These are phyloP conservation scores for Hermanozyma aechmeae DNA, from an alignment of 805 yeast species.

Conservation along the genomic window DNA sequence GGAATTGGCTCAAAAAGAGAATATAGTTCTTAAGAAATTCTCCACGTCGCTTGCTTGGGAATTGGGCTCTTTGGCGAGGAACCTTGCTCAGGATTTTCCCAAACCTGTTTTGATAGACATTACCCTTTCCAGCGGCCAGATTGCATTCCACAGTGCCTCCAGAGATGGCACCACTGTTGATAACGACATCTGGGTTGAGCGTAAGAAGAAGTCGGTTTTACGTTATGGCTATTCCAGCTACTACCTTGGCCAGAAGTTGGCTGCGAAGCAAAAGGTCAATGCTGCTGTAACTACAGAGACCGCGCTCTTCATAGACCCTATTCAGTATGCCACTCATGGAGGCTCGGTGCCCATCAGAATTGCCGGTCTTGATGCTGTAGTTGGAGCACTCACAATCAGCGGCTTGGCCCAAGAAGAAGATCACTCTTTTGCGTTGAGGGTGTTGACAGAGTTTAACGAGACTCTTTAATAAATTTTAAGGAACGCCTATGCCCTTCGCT, in stretches of 20 bases:
- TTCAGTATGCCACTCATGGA: constrained; percentile 45
- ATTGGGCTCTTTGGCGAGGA: constrained; percentile 34
- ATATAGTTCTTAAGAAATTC: constrained; percentile 13
- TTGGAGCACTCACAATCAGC: constrained; percentile 45
- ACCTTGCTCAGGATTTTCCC: constrained; percentile 17
- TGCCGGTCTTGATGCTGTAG: constrained; percentile 21
- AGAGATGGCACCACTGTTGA: constrained; percentile 32
- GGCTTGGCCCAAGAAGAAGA: constrained; percentile 50
- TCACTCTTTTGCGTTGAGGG: constrained; percentile 37
- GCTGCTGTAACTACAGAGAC: constrained; percentile 19
- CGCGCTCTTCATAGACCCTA: constrained; percentile 28
- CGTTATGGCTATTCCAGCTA: constrained; percentile 42
- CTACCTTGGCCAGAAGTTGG: constrained; percentile 36
- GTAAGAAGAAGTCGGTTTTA: constrained; percentile 40
- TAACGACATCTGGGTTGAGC: constrained; percentile 44
- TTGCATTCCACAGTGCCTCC: constrained; percentile 35
- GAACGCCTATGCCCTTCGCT: too few species aligned
- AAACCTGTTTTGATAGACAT: constrained; percentile 40
- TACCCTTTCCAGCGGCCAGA: constrained; percentile 35
- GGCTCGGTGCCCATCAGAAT: constrained; percentile 46
- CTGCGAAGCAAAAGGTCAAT: constrained; percentile 16
- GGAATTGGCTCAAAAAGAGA: constrained; percentile 13
- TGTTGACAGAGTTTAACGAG: constrained; percentile 12
- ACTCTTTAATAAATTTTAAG: too few species aligned
- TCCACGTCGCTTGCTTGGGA: constrained; percentile 34